These are phyloP conservation scores for Canariomyces notabilis DNA, from an alignment of 2,329 filamentous ascomycete genomes.

Conservation along the genomic window DNA sequence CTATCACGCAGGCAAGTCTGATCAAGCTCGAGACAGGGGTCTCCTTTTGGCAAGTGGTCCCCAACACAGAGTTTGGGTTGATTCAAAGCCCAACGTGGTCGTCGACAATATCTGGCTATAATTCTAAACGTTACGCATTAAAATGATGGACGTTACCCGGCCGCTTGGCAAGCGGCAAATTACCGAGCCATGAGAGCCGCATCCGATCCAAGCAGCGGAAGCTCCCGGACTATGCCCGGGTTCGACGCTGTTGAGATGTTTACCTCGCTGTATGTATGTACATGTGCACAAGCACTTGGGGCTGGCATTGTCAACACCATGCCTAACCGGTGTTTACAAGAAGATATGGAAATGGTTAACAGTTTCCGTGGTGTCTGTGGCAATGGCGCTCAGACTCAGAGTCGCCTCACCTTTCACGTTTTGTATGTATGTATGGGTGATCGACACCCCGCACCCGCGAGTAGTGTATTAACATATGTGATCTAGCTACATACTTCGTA, in stretches of 20 bases:
- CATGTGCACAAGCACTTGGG: too few species aligned
- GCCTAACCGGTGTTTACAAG: background rate
- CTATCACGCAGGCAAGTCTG: too few species aligned
- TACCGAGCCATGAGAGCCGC: slow-evolving; percentile 20
- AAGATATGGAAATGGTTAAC: background rate
- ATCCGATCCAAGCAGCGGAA: slow-evolving; percentile 5
- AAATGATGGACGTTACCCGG: slow-evolving; percentile 16
- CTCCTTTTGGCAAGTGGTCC: too few species aligned
- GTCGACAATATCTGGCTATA: too few species aligned
- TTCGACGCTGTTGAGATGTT: too few species aligned
- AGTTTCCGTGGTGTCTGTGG: too few species aligned
- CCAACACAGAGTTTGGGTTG: too few species aligned
- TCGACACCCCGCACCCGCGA: slow-evolving; percentile 9
- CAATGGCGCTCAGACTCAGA: too few species aligned
- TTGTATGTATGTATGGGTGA: too few species aligned
- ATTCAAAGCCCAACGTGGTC: background rate
- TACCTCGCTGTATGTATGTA: too few species aligned
- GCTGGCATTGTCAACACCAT: background rate
- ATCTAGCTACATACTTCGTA: slow-evolving; percentile 3
- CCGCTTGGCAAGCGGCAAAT: slow-evolving; percentile 24
- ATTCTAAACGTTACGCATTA: background rate
- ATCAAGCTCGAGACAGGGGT: too few species aligned
- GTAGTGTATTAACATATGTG: background rate
- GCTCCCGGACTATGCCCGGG: slow-evolving; percentile 9
- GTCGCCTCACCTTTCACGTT: too few species aligned